Percentiles rank a stretch among this genome's conserved stretches.
Conservation (phyloP, 495 filamentous ascomycete species). For the Chlorociboria aeruginascens region DNA sequence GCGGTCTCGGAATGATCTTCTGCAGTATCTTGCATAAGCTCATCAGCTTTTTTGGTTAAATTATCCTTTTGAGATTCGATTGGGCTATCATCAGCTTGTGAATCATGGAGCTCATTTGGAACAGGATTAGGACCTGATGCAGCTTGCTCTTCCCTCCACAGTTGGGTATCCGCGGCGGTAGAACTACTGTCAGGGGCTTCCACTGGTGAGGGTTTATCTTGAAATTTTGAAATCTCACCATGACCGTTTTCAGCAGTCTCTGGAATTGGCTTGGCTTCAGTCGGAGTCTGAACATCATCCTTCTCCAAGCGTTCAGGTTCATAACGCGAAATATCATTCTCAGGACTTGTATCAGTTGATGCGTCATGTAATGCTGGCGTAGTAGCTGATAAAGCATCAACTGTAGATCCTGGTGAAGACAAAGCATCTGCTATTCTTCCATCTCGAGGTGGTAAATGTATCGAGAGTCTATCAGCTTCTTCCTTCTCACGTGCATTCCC, state of each 20-base stretch:
- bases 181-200: constrained; percentile 22
- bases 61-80: neutral
- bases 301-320: constrained; percentile 16
- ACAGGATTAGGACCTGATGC: neutral
- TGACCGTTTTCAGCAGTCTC: constrained; percentile 27
- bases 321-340: constrained; percentile 35
- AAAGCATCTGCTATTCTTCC: constrained; percentile 20
- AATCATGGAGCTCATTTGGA: neutral
- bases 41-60: constrained; percentile 9
- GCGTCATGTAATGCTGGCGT: constrained; percentile 29
- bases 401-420: constrained; percentile 33
- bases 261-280: constrained; percentile 17
- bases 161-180: constrained; percentile 25
- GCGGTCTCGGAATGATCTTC: constrained; percentile 14
- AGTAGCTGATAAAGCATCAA: constrained; percentile 24
- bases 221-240: constrained; percentile 22
- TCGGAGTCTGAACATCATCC: constrained; percentile 16
- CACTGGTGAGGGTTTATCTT: constrained; percentile 25
- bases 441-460: constrained; percentile 12
- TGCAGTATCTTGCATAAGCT: constrained; percentile 8
- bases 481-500: constrained; percentile 13
- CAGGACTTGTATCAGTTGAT: constrained; percentile 41
- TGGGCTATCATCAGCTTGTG: neutral
- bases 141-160: constrained; percentile 10
- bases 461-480: constrained; percentile 1